Evolutionary conservation across 805 yeast species (phyloP).

Genomic region (Myxozyma neglecta): DNA sequence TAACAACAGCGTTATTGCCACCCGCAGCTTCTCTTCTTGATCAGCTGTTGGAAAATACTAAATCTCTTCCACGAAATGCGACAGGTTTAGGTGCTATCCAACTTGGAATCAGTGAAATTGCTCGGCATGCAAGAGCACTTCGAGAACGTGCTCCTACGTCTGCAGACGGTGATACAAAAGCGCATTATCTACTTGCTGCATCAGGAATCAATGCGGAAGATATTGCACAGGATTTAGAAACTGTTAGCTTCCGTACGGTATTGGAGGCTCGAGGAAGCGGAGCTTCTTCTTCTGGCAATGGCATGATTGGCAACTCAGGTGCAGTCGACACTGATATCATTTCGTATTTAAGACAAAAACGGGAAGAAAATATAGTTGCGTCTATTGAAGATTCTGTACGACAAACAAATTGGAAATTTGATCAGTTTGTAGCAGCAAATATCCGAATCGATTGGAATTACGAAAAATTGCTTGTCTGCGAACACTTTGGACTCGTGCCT

Average conservation of each 20-base stretch:
- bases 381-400: conserved; percentile 79
- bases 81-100: conserved; percentile 69
- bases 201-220: conserved; percentile 87
- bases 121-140: conserved; percentile 60
- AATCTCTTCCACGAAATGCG: conserved; percentile 27
- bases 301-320: not conserved
- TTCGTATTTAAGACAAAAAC: conserved; percentile 62
- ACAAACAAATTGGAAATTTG: conserved; percentile 80
- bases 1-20: conserved; percentile 2
- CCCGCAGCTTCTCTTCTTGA: conserved; percentile 29
- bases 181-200: conserved; percentile 83
- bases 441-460: conserved; percentile 82
- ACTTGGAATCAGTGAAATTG: conserved; percentile 75
- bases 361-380: conserved; percentile 76
- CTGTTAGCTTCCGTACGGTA: conserved; percentile 41
- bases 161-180: conserved; percentile 44
- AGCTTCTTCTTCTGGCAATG: conserved; percentile 22
- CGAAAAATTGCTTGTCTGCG: conserved; percentile 70
- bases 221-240: conserved; percentile 55
- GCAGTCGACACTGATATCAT: conserved; percentile 51
- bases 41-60: conserved; percentile 28
- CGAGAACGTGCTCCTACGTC: conserved; percentile 44
- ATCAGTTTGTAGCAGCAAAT: conserved; percentile 67
- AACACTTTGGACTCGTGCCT: conserved; percentile 60
- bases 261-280: conserved; percentile 36